These are phyloP conservation scores for Rubus idaeus DNA, from an alignment of 306 rosid species.

Conservation along the genomic window DNA sequence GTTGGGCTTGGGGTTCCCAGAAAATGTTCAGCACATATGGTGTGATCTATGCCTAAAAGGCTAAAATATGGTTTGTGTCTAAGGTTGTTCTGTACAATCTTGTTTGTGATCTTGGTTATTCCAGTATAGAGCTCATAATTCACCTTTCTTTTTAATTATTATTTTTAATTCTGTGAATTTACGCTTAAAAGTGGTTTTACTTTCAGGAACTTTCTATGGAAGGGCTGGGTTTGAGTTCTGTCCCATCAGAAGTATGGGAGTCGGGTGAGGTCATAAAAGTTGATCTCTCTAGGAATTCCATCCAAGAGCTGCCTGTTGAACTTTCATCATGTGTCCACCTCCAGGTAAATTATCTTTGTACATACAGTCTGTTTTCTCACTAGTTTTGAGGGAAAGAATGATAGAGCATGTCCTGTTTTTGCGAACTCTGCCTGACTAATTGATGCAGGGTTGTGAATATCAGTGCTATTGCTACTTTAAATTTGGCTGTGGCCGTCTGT, in stretches of 20 bases:
- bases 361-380: background rate
- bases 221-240: slow-evolving; percentile 69
- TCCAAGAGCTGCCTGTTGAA: slow-evolving; percentile 80
- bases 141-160: background rate
- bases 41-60: background rate
- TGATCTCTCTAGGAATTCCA: slow-evolving; percentile 75
- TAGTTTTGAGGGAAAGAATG: background rate
- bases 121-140: background rate
- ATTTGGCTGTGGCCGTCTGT: too few relatives aligned
- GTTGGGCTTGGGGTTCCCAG: background rate
- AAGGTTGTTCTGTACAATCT: background rate
- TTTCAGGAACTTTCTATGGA: slow-evolving; percentile 82
- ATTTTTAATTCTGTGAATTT: background rate
- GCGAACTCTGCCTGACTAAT: background rate
- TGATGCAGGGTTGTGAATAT: background rate
- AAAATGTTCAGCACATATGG: background rate
- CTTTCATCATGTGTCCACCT: slow-evolving; percentile 74
- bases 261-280: slow-evolving; percentile 65
- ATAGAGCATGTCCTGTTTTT: background rate
- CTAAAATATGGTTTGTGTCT: background rate
- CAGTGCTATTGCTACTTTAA: too few relatives aligned
- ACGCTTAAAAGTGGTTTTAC: slow-evolving; percentile 18
- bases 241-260: slow-evolving; percentile 88
- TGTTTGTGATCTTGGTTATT: background rate
- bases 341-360: slow-evolving; percentile 43